Conservation (phyloP, 2,329 filamentous ascomycete genomes). For the Ascosphaera apis region DNA sequence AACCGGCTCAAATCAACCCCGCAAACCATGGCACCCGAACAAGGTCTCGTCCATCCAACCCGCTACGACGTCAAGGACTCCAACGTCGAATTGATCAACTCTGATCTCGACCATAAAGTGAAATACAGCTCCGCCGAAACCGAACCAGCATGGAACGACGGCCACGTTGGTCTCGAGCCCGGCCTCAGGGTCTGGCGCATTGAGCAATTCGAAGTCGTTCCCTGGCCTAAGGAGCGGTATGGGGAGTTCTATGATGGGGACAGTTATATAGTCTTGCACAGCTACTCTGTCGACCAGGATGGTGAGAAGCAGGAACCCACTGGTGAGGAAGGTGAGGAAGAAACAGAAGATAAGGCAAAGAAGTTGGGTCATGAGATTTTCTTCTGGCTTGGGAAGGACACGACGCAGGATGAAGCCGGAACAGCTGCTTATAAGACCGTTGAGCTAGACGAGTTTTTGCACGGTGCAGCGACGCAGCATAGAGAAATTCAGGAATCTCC, state of each 20-base stretch:
- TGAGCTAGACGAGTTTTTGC: conserved; percentile 43
- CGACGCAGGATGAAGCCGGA: conserved; percentile 44
- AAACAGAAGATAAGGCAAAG: conserved; percentile 5
- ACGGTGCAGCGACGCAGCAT: conserved; percentile 38
- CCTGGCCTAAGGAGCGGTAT: conserved; percentile 32
- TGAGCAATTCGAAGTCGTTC: conserved; percentile 40
- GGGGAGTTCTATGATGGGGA: conserved; percentile 45
- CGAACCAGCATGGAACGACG: conserved; percentile 45
- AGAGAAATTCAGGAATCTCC: conserved; percentile 38
- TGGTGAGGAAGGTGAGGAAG: neutral
- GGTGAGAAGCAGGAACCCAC: neutral
- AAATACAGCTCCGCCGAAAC: conserved; percentile 42
- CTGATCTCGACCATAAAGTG: conserved; percentile 41
- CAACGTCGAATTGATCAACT: conserved; percentile 43
- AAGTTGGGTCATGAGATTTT: conserved; percentile 39
- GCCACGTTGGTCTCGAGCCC: conserved; percentile 26
- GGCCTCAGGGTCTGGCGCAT: conserved; percentile 44
- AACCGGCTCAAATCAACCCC: neutral
- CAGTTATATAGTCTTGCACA: conserved; percentile 42
- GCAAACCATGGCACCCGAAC: conserved; percentile 34
- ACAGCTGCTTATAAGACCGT: conserved; percentile 48
- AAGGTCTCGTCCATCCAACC: conserved; percentile 37
- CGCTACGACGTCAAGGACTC: conserved; percentile 46
- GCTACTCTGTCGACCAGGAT: conserved; percentile 29
- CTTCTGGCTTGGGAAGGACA: conserved; percentile 46